Base-by-base conservation (phyloP, 2,329 filamentous ascomycete genomes). In the Rhinocladiella similis region DNA sequence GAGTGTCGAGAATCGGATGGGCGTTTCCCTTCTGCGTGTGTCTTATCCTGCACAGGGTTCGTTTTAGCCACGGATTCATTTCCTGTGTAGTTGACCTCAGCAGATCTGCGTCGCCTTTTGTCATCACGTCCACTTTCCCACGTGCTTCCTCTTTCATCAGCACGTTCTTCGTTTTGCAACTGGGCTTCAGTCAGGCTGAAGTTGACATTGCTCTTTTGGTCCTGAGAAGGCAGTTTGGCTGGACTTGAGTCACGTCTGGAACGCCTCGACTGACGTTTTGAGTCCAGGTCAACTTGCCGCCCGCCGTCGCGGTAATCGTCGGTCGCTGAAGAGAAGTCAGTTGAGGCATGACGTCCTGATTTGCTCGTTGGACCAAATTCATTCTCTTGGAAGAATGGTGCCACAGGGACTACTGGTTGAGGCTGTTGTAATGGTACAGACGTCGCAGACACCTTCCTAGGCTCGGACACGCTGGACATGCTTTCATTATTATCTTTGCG, bases 401-500 rank as follows among this genome's bases (percentile, higher is more conserved):
- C 86, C 2, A 95, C 84, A 0, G 89, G 90, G 2, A 82, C 79
- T 56, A 90, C 82, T 1, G 92, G 92, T 64, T 91, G 87, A 2
- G 92, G 92, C 65, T 96, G 90, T 69, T 94, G 88, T n/a, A 97
- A 78, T 10, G 86, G 85, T 29, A 91, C 67, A 60, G 74, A 79
- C 57, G 68, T 62, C 20, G 67, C 66, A 50, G 68, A 49, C 35
- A 57, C 48, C 38, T 49, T 46, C 43, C 48, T 50, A 18, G 36
- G 13, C n/a, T 50, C 25, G 16, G 50, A 38, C 45, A 47, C 22
- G 13, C 25, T 39, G 48, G 51, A 25, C 10, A 13, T 19, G 12
- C 36, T 22, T 9, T 16, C 33, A 35, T n/a, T 43, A 14, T 25
- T 25, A 7, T 22, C 22, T 20, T 20, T 9, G 6, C 13, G 18